Conservation (phyloP, 108 stramenopile genomes). For the Skeletonema costatum region DNA sequence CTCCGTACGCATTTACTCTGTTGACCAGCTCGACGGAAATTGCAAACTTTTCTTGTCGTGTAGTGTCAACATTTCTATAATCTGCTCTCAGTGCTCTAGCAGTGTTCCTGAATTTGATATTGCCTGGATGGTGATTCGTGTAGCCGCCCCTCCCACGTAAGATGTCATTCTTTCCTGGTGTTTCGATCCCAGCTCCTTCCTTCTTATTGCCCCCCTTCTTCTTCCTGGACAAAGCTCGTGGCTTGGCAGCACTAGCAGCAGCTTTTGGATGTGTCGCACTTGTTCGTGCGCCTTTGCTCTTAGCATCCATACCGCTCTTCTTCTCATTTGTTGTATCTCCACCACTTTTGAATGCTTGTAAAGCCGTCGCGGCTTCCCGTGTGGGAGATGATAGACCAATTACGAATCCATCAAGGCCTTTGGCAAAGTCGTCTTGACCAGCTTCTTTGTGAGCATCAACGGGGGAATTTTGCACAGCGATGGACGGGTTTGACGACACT, state of each 20-base stretch:
- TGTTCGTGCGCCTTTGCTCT: not conserved
- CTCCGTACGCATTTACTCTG: slow-evolving; percentile 41
- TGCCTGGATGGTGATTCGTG: slow-evolving; percentile 36
- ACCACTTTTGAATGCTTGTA: not conserved
- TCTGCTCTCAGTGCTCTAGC: slow-evolving; percentile 17
- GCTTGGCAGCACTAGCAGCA: not conserved
- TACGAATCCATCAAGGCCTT: not conserved
- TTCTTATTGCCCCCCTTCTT: not conserved
- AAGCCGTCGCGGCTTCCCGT: not conserved
- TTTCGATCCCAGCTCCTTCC: not conserved
- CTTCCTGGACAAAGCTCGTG: not conserved
- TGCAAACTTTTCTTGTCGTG: slow-evolving; percentile 21
- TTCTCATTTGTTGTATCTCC: not conserved
- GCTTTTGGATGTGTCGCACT: not conserved
- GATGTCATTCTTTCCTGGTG: slow-evolving; percentile 43
- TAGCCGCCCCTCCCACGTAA: slow-evolving; percentile 37
- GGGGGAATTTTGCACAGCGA: not conserved
- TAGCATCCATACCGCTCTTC: not conserved
- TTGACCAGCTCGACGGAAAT: slow-evolving; percentile 19
- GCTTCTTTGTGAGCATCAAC: not conserved
- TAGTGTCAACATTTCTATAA: slow-evolving; percentile 15
- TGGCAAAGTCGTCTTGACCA: not conserved
- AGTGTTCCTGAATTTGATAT: slow-evolving; percentile 34
- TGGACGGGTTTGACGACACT: not conserved
- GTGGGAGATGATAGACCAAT: not conserved